Evolutionary conservation across 192 early-diverging fungal species (phyloP).

Genomic region (Rhizophlyctis rosea): DNA sequence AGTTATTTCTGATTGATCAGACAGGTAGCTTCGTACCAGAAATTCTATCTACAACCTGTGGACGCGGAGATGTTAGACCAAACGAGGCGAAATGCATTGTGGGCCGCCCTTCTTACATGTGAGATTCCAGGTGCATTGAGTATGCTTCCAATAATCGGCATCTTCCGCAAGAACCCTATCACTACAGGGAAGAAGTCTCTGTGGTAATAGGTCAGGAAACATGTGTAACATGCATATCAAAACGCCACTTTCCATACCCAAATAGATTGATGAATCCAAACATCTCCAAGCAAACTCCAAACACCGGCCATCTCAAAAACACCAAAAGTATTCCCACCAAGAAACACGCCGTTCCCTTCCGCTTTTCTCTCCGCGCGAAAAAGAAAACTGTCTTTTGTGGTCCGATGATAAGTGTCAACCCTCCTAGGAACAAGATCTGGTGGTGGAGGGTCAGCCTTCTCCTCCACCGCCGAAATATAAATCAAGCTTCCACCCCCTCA

Average conservation of each 20-base stretch:
- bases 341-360: constrained; percentile 86
- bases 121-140: constrained; percentile 81
- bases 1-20: too few relatives aligned
- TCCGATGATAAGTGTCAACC: constrained; percentile 88
- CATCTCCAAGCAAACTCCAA: constrained; percentile 84
- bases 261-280: constrained; percentile 98
- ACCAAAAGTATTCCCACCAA: constrained; percentile 85
- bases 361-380: constrained; percentile 82
- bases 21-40: background rate
- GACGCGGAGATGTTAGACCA: background rate
- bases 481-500: constrained; percentile 35
- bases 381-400: constrained; percentile 79
- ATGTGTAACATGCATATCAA: constrained; percentile 84
- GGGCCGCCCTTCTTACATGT: constrained; percentile 28
- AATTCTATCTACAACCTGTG: background rate
- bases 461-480: background rate
- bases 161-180: constrained; percentile 77
- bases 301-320: constrained; percentile 83
- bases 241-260: constrained; percentile 72
- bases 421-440: constrained; percentile 86
- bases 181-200: constrained; percentile 98
- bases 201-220: constrained; percentile 87
- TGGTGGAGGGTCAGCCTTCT: background rate
- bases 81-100: background rate
- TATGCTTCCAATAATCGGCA: constrained; percentile 87